A percentile compares a stretch with the other conserved stretches of the same genome.
Conservation (phyloP, 441 rosid species). For the Populus hybrid region DNA sequence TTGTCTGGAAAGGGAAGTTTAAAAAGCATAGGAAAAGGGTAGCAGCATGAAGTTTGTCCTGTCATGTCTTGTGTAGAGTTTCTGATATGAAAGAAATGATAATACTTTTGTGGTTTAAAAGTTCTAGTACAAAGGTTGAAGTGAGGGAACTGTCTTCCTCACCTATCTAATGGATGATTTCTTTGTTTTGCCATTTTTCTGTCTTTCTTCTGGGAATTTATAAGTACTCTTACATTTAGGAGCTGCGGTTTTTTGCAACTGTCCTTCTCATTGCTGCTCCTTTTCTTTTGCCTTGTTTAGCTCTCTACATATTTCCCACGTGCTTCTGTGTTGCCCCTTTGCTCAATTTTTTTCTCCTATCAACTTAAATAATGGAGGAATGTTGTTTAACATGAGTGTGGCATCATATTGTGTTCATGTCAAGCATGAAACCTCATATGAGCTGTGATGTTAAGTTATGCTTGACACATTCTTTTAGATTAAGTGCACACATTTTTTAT, state of each 20-base stretch:
- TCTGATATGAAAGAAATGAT: not conserved
- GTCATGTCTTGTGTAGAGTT: not conserved
- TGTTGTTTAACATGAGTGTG: not conserved
- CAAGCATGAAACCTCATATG: not conserved
- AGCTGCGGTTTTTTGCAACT: not conserved
- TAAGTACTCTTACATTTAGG: not conserved
- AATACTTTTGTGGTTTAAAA: not conserved
- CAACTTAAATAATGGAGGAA: constrained; percentile 1
- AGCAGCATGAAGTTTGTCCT: not conserved
- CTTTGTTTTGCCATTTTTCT: not conserved
- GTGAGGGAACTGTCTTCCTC: not conserved
- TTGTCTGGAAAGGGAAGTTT: not conserved
- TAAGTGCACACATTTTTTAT: not conserved
- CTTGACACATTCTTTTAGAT: not conserved
- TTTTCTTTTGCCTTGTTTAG: not conserved
- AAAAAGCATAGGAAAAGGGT: not conserved
- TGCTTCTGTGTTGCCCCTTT: not conserved
- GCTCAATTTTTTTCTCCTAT: not conserved
- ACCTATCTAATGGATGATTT: not conserved
- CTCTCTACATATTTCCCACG: not conserved
- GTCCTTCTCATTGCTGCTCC: not conserved
- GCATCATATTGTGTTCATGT: not conserved
- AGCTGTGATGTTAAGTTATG: not conserved
- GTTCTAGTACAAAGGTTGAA: not conserved
- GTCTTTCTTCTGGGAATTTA: not conserved